Percentiles rank a stretch among this genome's conserved stretches.
phyloP scores from a whole-genome alignment of 768 basidiomycete species.

The Lactifluus rugatus region DNA sequence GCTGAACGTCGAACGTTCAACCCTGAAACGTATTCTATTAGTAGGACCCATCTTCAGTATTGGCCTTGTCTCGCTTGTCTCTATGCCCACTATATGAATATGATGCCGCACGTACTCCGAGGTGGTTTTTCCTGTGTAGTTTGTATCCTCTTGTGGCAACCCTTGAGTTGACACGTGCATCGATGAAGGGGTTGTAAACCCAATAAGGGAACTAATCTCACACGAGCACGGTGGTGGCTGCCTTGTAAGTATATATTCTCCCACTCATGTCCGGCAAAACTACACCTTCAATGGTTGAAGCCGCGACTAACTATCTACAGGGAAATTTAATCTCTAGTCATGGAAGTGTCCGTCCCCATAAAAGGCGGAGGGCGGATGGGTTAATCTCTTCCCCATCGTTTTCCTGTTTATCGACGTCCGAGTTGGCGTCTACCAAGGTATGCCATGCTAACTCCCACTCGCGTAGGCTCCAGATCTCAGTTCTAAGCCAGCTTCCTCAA shows the following conservation, averaged over 20 bases:
- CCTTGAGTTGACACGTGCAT: too few species aligned
- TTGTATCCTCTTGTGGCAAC: too few species aligned
- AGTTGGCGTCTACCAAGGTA: too few species aligned
- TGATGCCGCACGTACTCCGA: background rate
- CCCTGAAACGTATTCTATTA: background rate
- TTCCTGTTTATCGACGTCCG: too few species aligned
- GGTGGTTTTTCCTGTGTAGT: background rate
- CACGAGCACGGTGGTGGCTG: background rate
- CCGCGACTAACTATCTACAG: too few species aligned
- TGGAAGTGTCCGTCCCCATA: background rate
- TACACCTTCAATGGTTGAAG: background rate
- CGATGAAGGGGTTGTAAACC: too few species aligned
- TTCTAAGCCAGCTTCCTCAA: background rate
- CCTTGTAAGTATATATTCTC: too few species aligned
- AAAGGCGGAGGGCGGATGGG: background rate
- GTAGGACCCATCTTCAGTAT: background rate
- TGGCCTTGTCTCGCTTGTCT: background rate
- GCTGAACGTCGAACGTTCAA: background rate
- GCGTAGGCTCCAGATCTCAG: background rate
- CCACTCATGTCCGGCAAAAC: too few species aligned
- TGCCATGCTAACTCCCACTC: background rate
- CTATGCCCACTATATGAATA: constrained; percentile 4
- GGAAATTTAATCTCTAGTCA: too few species aligned
- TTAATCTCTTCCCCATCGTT: background rate
- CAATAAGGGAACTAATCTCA: background rate